Conservation (phyloP, 2,329 filamentous ascomycete genomes). For the Tympanopsis confertula region DNA sequence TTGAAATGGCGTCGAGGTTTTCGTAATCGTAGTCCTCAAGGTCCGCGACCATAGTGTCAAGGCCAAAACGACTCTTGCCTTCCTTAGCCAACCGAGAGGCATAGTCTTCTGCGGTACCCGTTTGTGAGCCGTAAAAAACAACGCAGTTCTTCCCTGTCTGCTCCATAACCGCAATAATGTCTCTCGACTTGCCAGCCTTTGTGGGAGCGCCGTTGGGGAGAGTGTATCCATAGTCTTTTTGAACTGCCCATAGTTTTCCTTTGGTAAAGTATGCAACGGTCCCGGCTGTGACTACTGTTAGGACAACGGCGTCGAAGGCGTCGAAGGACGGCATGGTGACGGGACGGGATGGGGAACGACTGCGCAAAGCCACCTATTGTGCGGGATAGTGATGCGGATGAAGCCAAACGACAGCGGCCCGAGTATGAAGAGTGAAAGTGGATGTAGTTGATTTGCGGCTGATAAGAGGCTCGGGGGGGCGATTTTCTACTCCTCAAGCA, state of each 20-base stretch:
- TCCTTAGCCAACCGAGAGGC: conserved; percentile 93
- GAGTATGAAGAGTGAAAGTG: not conserved
- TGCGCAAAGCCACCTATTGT: conserved; percentile 2
- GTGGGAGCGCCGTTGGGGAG: conserved; percentile 57
- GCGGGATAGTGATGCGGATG: conserved; percentile 4
- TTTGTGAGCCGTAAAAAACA: conserved; percentile 97
- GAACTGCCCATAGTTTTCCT: conserved; percentile 81
- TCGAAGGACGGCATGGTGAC: conserved; percentile 84
- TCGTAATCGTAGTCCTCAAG: conserved; percentile 97
- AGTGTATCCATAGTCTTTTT: conserved; percentile 74
- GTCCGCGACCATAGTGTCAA: conserved; percentile 97
- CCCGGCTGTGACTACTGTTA: conserved; percentile 71
- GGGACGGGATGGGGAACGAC: not conserved
- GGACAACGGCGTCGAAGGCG: conserved; percentile 86
- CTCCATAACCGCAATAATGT: conserved; percentile 92
- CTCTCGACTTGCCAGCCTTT: conserved; percentile 75
- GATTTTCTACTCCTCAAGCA: no score
- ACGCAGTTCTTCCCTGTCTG: conserved; percentile 94
- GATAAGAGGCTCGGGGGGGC: no score
- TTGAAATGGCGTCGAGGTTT: conserved; percentile 76
- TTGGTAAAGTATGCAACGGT: conserved; percentile 96
- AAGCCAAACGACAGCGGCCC: conserved; percentile 3
- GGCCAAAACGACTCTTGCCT: conserved; percentile 85
- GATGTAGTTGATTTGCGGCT: not conserved
- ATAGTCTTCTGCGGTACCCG: conserved; percentile 95